Percentiles rank a stretch among this genome's conserved stretches.
phyloP scores from a whole-genome alignment of 2,329 filamentous ascomycete genomes.

The Beauveria brongniartii region DNA sequence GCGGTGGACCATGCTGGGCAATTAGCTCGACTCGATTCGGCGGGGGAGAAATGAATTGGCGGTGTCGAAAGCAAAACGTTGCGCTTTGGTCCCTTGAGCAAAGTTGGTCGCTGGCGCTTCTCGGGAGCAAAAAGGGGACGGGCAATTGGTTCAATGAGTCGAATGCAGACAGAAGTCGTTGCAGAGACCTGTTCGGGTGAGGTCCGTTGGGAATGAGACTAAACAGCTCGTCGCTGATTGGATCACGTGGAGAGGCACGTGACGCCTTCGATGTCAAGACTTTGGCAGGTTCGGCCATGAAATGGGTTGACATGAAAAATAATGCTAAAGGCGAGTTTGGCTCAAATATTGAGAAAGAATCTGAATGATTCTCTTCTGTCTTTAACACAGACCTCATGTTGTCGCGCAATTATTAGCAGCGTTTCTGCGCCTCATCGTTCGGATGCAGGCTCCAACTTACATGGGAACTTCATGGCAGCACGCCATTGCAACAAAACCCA shows the following conservation, averaged over 20 bases:
- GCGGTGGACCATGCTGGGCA: slow-evolving; percentile 48
- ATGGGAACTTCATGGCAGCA: too few relatives aligned
- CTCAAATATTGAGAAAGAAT: too few relatives aligned
- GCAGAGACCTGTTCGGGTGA: not conserved
- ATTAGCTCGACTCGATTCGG: not conserved
- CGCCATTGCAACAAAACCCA: too few relatives aligned
- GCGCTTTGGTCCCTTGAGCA: not conserved
- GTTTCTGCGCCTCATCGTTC: too few relatives aligned
- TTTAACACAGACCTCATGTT: too few relatives aligned
- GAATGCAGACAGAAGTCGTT: not conserved
- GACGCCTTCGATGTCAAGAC: not conserved
- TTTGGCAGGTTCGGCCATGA: not conserved
- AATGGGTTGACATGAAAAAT: not conserved
- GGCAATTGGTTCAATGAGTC: not conserved
- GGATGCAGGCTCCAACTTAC: too few relatives aligned
- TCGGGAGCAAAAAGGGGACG: not conserved
- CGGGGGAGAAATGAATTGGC: not conserved
- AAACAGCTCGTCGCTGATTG: slow-evolving; percentile 14
- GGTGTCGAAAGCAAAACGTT: not conserved
- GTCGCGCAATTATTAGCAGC: too few relatives aligned
- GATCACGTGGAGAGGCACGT: slow-evolving; percentile 19
- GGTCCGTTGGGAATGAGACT: slow-evolving; percentile 7
- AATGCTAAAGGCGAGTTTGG: not conserved
- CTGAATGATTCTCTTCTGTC: too few relatives aligned
- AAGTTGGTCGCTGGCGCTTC: not conserved